Evolutionary conservation across 805 yeast species (phyloP), one percentile per base, ranked within the genome.

Genomic region (Saccharomycopsis microspora): DNA sequence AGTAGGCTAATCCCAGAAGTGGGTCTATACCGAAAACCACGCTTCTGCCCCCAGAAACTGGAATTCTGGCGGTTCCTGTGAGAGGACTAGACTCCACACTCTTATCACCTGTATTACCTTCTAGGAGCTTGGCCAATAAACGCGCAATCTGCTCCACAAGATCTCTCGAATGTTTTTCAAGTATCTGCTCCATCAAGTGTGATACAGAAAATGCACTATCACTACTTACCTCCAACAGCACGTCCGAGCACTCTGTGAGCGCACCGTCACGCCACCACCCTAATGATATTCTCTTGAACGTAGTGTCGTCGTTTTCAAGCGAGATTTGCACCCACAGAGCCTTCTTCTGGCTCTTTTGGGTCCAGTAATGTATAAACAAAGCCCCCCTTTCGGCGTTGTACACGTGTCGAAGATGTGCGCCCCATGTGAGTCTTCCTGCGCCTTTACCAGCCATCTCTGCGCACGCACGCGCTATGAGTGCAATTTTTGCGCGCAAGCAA

Each of bases 341-440:
- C 10, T 39, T 32, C 34, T 52, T 52, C 42, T 30, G 31, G 5
- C 39, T 42, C 32, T 52, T 52, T 27, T 47, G 51, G 27, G 38
- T 47, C 55, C 55, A 52, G 39, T 52, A 52, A 32, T 31, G 44
- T 5, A 52, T 40, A 3, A 44, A 39, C n/a, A 52, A 42, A 5
- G 28, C 31, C 27, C 46, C 47, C 37, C 37, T 42, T 39, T 52
- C 51, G 5, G 50, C 44, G 28, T 28, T 29, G 32, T 50, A 45
- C 5, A 40, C 27, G 34, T 28, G 44, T 28, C 39, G 41, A 9
- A 52, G 34, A 40, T 47, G 49, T 3, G 51, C 35, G 30, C 55
- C 55, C 55, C 55, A 52, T 10, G 47, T 52, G n/a, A 49, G 36
- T 34, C 42, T 46, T 37, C 46, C 49, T 10, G 49, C 38, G 30